Percentiles rank a stretch among this genome's conserved stretches.
Conservation (phyloP, 345 rosid species). For the Boechera divaricarpa region DNA sequence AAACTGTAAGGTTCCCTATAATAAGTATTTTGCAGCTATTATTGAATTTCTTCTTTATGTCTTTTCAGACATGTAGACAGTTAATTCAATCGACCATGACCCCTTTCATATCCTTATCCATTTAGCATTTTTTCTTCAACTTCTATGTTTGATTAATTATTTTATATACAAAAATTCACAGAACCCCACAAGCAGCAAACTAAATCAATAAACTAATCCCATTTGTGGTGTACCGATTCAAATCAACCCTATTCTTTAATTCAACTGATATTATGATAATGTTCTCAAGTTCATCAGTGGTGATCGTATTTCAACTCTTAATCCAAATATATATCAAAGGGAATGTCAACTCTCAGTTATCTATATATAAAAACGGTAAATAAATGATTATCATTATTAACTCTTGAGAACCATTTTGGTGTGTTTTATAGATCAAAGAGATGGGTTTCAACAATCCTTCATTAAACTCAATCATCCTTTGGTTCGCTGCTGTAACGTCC, state of each 20-base stretch:
- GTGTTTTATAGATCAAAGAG: constrained; percentile 17
- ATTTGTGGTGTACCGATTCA: constrained; percentile 38
- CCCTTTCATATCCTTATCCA: constrained; percentile 39
- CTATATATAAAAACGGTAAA: constrained; percentile 8
- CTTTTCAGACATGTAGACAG: constrained; percentile 36
- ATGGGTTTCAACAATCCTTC: constrained; percentile 37
- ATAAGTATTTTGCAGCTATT: background rate
- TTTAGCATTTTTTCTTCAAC: constrained; percentile 21
- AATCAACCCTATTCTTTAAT: constrained; percentile 30
- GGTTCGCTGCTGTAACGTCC: constrained; percentile 41
- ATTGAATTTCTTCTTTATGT: constrained; percentile 12
- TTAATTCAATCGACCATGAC: constrained; percentile 17
- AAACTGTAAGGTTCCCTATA: background rate
- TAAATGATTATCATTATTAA: background rate
- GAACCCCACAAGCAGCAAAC: constrained; percentile 16
- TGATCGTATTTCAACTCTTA: constrained; percentile 35
- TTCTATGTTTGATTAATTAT: background rate
- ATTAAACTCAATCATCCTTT: constrained; percentile 39
- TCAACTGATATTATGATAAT: constrained; percentile 29
- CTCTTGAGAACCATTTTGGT: constrained; percentile 10
- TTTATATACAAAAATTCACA: background rate
- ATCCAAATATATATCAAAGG: constrained; percentile 40
- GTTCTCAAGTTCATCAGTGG: constrained; percentile 34
- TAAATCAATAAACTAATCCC: constrained; percentile 24
- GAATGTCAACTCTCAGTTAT: constrained; percentile 43